These are phyloP conservation scores for Metschnikowia cubensis DNA, from an alignment of 805 yeast genomes.

Conservation along the genomic window DNA sequence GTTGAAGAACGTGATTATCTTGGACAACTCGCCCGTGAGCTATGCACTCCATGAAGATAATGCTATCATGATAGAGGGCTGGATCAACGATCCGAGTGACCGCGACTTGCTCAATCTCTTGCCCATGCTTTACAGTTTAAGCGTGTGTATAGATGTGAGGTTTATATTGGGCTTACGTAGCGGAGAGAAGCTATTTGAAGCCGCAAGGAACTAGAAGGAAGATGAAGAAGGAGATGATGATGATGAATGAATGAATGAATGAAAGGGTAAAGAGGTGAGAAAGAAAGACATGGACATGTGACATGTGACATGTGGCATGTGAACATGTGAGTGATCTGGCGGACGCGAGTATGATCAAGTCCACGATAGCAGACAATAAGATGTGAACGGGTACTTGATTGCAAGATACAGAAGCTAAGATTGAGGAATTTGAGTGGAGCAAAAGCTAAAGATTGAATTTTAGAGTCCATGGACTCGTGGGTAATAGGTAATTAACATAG, in stretches of 20 bases:
- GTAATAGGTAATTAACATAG: conserved; percentile 2
- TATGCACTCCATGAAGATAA: conserved; percentile 80
- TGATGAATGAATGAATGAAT: too few species aligned
- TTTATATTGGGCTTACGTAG: conserved; percentile 66
- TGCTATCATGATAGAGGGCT: conserved; percentile 92
- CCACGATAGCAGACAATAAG: too few species aligned
- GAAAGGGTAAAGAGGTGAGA: too few species aligned
- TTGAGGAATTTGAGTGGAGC: too few species aligned
- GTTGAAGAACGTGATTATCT: conserved; percentile 64
- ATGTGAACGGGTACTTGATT: too few species aligned
- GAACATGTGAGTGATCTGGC: too few species aligned
- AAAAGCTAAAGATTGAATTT: neutral
- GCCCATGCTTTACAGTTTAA: conserved; percentile 72
- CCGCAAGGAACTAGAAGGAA: neutral
- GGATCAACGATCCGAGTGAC: conserved; percentile 97
- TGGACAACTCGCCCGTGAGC: conserved; percentile 92
- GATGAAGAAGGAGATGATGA: neutral
- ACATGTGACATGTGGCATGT: too few species aligned
- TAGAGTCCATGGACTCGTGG: conserved; percentile 2
- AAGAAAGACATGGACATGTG: too few species aligned
- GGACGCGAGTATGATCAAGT: too few species aligned
- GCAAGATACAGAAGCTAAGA: too few species aligned
- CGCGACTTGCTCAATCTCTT: conserved; percentile 73
- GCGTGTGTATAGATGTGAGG: conserved; percentile 82
- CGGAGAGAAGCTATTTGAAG: conserved; percentile 63